These are phyloP conservation scores for Arctium lappa DNA, from an alignment of 129 eudicot genomes.

Conservation along the genomic window DNA sequence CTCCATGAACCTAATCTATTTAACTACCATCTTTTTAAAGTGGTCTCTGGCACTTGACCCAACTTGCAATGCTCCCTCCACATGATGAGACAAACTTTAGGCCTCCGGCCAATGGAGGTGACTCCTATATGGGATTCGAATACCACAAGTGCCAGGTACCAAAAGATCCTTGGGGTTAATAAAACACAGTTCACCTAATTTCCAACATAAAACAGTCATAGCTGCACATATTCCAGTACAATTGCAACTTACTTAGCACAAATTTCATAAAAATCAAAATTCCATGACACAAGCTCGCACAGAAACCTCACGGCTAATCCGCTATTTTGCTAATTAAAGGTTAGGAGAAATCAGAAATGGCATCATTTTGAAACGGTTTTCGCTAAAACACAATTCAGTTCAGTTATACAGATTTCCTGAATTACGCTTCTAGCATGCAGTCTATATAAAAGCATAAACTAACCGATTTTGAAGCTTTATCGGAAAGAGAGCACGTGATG, in stretches of 20 bases:
- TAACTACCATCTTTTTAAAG: neutral
- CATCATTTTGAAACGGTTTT: neutral
- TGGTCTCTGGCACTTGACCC: neutral
- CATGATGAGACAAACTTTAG: neutral
- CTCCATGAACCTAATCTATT: neutral
- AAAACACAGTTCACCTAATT: neutral
- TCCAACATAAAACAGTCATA: neutral
- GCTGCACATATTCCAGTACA: neutral
- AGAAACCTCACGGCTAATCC: neutral
- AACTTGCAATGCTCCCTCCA: neutral
- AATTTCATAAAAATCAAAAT: neutral
- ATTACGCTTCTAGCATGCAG: constrained; percentile 7
- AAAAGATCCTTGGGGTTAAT: neutral
- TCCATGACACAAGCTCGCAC: neutral
- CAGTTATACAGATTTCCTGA: neutral
- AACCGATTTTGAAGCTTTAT: constrained; percentile 73
- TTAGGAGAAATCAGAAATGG: neutral
- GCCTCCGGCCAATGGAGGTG: neutral
- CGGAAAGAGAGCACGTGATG: constrained; percentile 68
- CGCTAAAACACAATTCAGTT: neutral
- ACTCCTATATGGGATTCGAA: neutral
- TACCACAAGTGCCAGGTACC: constrained; percentile 6
- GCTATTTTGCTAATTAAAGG: neutral
- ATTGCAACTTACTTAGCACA: neutral
- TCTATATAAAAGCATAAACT: constrained; percentile 4